A percentile compares a stretch with the other conserved stretches of the same genome.
These are phyloP conservation scores for Terfezia boudieri DNA, from an alignment of 495 filamentous ascomycete species.

Conservation along the genomic window DNA sequence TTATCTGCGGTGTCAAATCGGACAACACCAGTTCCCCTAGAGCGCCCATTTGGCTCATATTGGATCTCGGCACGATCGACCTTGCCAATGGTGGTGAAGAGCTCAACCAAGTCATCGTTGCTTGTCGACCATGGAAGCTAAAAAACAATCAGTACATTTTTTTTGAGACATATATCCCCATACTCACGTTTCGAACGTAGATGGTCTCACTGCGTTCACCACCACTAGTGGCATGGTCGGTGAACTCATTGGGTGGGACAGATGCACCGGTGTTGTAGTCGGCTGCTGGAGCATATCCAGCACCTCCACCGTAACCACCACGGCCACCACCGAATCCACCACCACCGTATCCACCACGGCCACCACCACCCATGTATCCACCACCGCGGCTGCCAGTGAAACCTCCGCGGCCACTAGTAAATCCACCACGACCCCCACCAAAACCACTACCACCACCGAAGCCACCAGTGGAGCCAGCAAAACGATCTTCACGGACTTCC, in stretches of 20 bases:
- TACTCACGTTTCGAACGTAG: constrained; percentile 89
- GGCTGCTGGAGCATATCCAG: constrained; percentile 22
- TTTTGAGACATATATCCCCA: background rate
- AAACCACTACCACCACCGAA: constrained; percentile 28
- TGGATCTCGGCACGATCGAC: constrained; percentile 96
- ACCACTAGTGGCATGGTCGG: constrained; percentile 74
- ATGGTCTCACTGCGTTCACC: constrained; percentile 66
- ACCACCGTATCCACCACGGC: constrained; percentile 24
- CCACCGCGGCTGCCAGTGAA: constrained; percentile 24
- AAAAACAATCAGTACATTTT: background rate
- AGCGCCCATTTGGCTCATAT: constrained; percentile 90
- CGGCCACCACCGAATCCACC: constrained; percentile 29
- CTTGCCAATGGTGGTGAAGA: constrained; percentile 95
- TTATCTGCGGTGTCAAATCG: constrained; percentile 66
- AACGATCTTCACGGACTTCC: constrained; percentile 92
- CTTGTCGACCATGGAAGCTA: constrained; percentile 97
- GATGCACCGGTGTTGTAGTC: constrained; percentile 19
- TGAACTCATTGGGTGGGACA: constrained; percentile 80
- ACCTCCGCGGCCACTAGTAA: constrained; percentile 24
- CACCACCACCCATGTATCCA: constrained; percentile 24
- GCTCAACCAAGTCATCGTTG: constrained; percentile 85
- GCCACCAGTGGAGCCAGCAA: constrained; percentile 42
- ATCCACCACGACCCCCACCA: constrained; percentile 27
- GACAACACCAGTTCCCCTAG: constrained; percentile 84
- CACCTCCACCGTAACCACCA: constrained; percentile 22